Percentiles rank a stretch among this genome's conserved stretches.
Conservation (phyloP, 129 eudicot genomes). For the Flaveria brownii region DNA sequence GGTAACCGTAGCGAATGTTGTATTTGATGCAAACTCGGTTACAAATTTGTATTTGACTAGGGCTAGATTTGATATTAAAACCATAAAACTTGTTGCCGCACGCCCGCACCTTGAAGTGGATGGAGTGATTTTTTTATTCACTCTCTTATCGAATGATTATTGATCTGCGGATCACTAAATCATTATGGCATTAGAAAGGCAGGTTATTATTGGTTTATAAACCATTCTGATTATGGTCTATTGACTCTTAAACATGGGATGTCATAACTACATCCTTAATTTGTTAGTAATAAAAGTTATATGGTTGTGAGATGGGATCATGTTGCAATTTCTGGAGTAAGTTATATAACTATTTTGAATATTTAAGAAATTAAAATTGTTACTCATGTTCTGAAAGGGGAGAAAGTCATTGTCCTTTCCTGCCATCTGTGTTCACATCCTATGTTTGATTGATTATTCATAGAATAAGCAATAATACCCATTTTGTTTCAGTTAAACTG, state of each 20-base stretch:
- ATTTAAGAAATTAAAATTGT: not conserved
- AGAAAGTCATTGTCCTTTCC: not conserved
- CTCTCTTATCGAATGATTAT: not conserved
- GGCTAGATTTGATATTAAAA: conserved; percentile 10
- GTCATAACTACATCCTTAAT: not conserved
- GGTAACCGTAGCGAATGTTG: not conserved
- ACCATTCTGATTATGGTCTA: not conserved
- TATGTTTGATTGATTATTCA: not conserved
- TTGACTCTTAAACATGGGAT: not conserved
- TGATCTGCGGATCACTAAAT: not conserved
- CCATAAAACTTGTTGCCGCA: not conserved
- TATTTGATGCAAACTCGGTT: not conserved
- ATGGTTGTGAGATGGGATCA: not conserved
- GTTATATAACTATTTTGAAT: not conserved
- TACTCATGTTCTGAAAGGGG: not conserved
- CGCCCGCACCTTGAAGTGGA: not conserved
- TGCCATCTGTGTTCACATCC: not conserved
- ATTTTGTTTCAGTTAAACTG: not conserved
- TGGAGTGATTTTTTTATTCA: not conserved
- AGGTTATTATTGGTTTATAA: not conserved
- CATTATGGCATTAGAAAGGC: not conserved
- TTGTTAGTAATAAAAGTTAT: not conserved
- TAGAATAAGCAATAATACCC: not conserved
- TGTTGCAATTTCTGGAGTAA: not conserved
- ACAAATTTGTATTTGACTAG: not conserved